Percentiles rank a stretch among this genome's conserved stretches.
phyloP scores from a whole-genome alignment of 1,284 basidiomycete species.

The Moesziomyces globuligerus region DNA sequence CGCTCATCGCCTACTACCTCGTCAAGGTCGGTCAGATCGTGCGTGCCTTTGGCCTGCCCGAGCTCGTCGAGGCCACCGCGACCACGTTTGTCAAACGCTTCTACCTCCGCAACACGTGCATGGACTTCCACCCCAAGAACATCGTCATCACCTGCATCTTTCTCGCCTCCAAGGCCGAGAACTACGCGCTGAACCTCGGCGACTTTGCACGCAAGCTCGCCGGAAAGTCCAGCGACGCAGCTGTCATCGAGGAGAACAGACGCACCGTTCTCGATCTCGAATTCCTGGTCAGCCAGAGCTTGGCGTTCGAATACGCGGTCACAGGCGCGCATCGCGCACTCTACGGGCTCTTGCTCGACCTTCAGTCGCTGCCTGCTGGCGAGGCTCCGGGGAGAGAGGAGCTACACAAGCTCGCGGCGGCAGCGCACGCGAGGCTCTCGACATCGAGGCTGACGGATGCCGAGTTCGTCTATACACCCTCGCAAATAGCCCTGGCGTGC shows the following conservation, averaged over 20 bases:
- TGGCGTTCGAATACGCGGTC: slow-evolving; percentile 90
- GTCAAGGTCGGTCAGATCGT: slow-evolving; percentile 86
- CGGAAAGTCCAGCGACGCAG: slow-evolving; percentile 74
- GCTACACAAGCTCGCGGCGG: slow-evolving; percentile 33
- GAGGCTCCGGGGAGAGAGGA: slow-evolving; percentile 27
- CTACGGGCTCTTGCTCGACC: slow-evolving; percentile 88
- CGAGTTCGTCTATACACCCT: slow-evolving; percentile 89
- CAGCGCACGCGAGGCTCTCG: slow-evolving; percentile 27
- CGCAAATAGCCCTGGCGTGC: slow-evolving; percentile 91
- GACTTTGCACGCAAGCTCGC: slow-evolving; percentile 73
- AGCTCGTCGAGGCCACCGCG: slow-evolving; percentile 91
- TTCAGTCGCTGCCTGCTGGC: slow-evolving; percentile 74
- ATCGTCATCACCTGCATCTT: slow-evolving; percentile 91
- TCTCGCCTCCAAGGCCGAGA: slow-evolving; percentile 95
- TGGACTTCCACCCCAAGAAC: slow-evolving; percentile 99
- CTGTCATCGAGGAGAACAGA: slow-evolving; percentile 73
- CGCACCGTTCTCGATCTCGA: slow-evolving; percentile 90
- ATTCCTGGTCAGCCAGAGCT: slow-evolving; percentile 91
- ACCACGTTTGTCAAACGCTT: slow-evolving; percentile 93
- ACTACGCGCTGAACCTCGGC: slow-evolving; percentile 87
- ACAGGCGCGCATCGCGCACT: slow-evolving; percentile 89
- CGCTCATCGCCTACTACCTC: slow-evolving; percentile 89
- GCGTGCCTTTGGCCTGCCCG: slow-evolving; percentile 84
- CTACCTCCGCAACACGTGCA: slow-evolving; percentile 95
- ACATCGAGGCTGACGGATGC: slow-evolving; percentile 85